A percentile compares a stretch with the other conserved stretches of the same genome.
These are phyloP conservation scores for Cladobotryum protrusum DNA, from an alignment of 2,329 filamentous ascomycete genomes.

Conservation along the genomic window DNA sequence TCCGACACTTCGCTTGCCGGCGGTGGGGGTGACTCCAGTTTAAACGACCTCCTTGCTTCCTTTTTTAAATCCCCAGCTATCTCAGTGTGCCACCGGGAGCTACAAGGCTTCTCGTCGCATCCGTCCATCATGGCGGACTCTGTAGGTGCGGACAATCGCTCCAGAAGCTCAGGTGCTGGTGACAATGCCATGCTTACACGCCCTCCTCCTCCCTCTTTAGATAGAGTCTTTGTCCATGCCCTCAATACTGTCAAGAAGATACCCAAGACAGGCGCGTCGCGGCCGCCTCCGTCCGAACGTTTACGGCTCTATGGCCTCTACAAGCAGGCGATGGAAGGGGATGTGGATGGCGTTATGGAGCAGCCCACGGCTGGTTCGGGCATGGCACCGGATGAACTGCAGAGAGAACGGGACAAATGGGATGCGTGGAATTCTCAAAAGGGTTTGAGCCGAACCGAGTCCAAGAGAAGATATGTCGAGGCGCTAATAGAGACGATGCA, in stretches of 20 bases:
- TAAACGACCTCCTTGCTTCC: background rate
- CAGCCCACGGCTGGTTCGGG: constrained; percentile 54
- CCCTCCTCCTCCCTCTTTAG: constrained; percentile 38
- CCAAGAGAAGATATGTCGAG: constrained; percentile 89
- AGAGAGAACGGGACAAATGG: constrained; percentile 65
- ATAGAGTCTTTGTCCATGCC: constrained; percentile 97
- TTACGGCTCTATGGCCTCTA: constrained; percentile 95
- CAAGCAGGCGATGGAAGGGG: constrained; percentile 98
- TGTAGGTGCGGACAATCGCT: constrained; percentile 25
- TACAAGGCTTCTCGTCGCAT: constrained; percentile 5
- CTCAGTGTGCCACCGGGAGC: constrained; percentile 2
- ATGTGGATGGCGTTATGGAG: constrained; percentile 91
- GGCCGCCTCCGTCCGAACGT: constrained; percentile 78
- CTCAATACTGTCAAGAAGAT: constrained; percentile 99
- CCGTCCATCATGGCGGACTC: constrained; percentile 32
- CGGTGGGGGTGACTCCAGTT: background rate
- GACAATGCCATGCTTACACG: background rate
- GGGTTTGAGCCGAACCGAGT: constrained; percentile 78
- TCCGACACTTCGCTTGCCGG: background rate
- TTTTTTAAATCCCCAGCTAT: background rate
- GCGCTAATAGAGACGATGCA: constrained; percentile 96
- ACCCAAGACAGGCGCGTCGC: constrained; percentile 81
- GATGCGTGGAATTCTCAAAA: constrained; percentile 92
- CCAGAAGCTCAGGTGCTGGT: background rate
- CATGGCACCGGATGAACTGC: constrained; percentile 46